phyloP scores from a whole-genome alignment of 352 stramenopile genomes.

The Pythium graminicola region DNA sequence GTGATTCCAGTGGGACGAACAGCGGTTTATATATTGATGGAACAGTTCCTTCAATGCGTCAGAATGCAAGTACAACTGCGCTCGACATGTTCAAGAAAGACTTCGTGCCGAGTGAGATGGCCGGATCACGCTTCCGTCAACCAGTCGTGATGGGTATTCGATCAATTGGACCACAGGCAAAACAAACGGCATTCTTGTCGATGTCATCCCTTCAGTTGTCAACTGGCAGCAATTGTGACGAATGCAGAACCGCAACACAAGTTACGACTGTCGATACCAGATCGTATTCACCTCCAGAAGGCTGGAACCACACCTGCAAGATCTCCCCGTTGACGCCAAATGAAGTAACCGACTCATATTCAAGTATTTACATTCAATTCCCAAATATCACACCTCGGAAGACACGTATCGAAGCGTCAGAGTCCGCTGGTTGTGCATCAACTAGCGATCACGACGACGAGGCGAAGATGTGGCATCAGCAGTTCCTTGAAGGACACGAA shows the following conservation, averaged over 20 bases:
- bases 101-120: no score
- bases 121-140: not conserved
- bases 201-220: not conserved
- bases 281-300: no score
- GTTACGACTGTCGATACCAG: conserved; percentile 1
- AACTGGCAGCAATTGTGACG: not conserved
- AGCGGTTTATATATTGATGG: conserved; percentile 15
- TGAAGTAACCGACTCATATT: conserved; percentile 4
- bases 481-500: conserved; percentile 14
- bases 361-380: conserved; percentile 58
- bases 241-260: not conserved
- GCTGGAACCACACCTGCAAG: not conserved
- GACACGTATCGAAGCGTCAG: conserved; percentile 19
- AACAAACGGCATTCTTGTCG: conserved; percentile 9
- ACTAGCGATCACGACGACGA: conserved; percentile 3
- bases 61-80: conserved; percentile 14
- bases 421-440: not conserved
- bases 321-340: not conserved
- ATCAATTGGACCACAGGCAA: conserved; percentile 6
- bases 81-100: conserved; percentile 9
- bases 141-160: conserved; percentile 14
- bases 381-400: conserved; percentile 34
- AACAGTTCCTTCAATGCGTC: conserved; percentile 8
- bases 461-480: not conserved
- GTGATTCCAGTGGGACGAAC: not conserved